Base-by-base conservation (phyloP, 1,284 basidiomycete species). In the Vanrija pseudolonga region DNA sequence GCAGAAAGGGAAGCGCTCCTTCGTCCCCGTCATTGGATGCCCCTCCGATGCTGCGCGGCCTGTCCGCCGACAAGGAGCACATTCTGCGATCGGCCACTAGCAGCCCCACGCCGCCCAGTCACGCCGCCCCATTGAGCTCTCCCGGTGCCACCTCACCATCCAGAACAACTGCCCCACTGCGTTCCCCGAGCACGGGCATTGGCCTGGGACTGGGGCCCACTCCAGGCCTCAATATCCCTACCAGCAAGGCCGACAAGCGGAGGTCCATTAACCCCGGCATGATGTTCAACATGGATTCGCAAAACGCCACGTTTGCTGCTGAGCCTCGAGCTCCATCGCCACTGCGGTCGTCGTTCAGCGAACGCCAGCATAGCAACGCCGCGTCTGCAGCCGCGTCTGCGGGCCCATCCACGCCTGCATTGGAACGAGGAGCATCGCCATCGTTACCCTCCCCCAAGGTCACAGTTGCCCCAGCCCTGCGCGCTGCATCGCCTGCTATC, bases 181-280 rank as follows among this genome's bases (percentile, higher is more conserved):
- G 39, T n/a, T 41, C 45, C 6, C 41, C 48, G 19, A 55, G 36
- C 22, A 52, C 56, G 36, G 59, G 65, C 15, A 38, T 62, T 1
- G 67, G 62, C 11, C 57, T 64, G 4, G 65, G 63, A 32, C 14
- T 23, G 60, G 61, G 11, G 62, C 66, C 3, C 19, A 39, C 22
- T 19, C 11, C 22, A 4, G 72, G 72, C 1, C 58, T 77, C 23
- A 65, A 65, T 41, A 71, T 74, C 5, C 70, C 73, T 2, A 64
- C 66, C 1, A 60, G 56, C 32, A 71, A 69, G 56, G 72, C 74
- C 0, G 74, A 74, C 15, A 61, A 66, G 36, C 55, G 76, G 41
- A 51, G 74, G 23, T 77, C 76, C 0, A 78, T 78, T 66, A 78
- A 77, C 55, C 76, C 76, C 0, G 71, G 62, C 11, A 71, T 72